Percentiles rank a stretch among this genome's conserved stretches.
Evolutionary conservation across 1,284 basidiomycete genomes (phyloP).

Genomic region (Cutaneotrichosporon cavernicola): DNA sequence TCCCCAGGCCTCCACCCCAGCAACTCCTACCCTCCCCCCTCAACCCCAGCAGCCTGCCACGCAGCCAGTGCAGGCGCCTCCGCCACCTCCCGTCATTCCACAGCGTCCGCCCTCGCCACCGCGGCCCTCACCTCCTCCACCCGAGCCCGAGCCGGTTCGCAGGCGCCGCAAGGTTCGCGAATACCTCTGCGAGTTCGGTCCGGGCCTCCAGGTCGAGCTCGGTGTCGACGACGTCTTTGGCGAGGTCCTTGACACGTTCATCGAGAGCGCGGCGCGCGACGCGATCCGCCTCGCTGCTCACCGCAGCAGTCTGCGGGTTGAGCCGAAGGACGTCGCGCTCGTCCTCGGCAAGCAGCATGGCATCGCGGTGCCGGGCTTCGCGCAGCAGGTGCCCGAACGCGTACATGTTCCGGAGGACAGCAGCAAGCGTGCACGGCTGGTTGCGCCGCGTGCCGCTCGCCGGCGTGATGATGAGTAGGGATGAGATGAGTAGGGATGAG

Average conservation of each 20-base stretch:
- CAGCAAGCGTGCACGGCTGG: slow-evolving; percentile 25
- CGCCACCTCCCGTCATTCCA: slow-evolving; percentile 5
- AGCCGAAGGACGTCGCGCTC: slow-evolving; percentile 44
- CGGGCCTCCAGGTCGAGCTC: slow-evolving; percentile 40
- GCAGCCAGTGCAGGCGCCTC: background rate
- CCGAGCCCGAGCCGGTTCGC: slow-evolving; percentile 35
- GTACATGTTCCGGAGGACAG: slow-evolving; percentile 35
- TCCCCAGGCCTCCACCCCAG: background rate
- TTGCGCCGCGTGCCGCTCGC: slow-evolving; percentile 16
- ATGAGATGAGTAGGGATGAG: slow-evolving; percentile 9
- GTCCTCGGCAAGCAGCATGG: slow-evolving; percentile 38
- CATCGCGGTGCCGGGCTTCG: slow-evolving; percentile 42
- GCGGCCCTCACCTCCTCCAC: slow-evolving; percentile 25
- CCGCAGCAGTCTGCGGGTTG: slow-evolving; percentile 38
- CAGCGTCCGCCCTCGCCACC: slow-evolving; percentile 13
- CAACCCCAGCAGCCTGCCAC: background rate
- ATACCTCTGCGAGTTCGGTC: slow-evolving; percentile 35
- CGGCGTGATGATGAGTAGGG: slow-evolving; percentile 17
- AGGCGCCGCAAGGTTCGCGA: slow-evolving; percentile 43
- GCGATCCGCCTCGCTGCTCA: slow-evolving; percentile 42
- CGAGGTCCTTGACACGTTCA: slow-evolving; percentile 38
- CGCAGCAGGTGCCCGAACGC: slow-evolving; percentile 34
- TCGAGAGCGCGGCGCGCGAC: slow-evolving; percentile 34
- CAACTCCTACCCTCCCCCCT: background rate
- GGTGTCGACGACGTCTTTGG: slow-evolving; percentile 40